phyloP scores from a whole-genome alignment of 169 alveolate genomes.

The Theileria parva region DNA sequence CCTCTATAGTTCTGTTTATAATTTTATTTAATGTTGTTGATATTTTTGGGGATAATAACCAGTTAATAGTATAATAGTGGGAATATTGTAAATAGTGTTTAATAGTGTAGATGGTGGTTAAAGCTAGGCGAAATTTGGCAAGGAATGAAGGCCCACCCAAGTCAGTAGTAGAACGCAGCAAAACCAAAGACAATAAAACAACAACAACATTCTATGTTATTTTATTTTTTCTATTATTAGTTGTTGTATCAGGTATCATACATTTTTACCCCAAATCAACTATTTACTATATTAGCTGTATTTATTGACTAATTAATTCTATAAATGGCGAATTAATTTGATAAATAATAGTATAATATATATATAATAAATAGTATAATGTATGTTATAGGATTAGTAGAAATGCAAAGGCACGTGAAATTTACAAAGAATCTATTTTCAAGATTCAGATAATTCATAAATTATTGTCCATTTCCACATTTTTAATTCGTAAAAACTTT shows the following conservation, averaged over 20 bases:
- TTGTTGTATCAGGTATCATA: constrained; percentile 54
- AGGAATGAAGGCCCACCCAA: constrained; percentile 51
- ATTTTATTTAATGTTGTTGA: background rate
- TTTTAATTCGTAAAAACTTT: background rate
- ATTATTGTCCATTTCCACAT: background rate
- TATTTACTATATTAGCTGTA: background rate
- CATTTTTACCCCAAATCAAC: background rate
- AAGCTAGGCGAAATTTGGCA: constrained; percentile 31
- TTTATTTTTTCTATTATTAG: constrained; percentile 29
- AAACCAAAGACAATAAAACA: constrained; percentile 11
- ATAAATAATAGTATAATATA: too few relatives aligned
- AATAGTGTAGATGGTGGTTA: constrained; percentile 26
- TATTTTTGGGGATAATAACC: too few relatives aligned
- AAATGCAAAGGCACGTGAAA: constrained; percentile 39
- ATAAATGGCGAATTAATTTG: too few relatives aligned
- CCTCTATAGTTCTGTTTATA: background rate
- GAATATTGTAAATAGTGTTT: background rate
- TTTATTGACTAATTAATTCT: background rate
- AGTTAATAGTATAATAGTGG: too few relatives aligned
- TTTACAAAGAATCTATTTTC: constrained; percentile 17
- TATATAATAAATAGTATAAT: background rate
- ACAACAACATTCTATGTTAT: constrained; percentile 53
- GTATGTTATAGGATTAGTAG: constrained; percentile 28
- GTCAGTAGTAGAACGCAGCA: constrained; percentile 6
- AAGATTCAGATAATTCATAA: background rate